Conservation (phyloP, 352 stramenopile genomes). For the Pythium volutum region DNA sequence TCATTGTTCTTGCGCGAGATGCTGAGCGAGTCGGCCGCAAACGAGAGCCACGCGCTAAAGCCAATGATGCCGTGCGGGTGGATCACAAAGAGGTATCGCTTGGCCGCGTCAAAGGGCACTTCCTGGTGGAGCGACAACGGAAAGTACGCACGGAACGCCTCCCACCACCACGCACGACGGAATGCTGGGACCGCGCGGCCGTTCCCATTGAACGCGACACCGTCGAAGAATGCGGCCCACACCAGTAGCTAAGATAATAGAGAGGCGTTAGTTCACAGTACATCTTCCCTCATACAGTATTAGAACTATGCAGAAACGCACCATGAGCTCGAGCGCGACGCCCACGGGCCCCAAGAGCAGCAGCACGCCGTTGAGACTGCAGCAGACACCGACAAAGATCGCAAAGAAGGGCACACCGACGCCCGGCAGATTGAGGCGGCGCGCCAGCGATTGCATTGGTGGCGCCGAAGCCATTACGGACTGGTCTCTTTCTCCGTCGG, state of each 20-base stretch:
- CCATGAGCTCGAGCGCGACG: constrained; percentile 25
- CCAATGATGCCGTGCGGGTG: constrained; percentile 55
- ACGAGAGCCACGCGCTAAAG: constrained; percentile 44
- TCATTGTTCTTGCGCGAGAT: constrained; percentile 36
- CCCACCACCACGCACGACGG: constrained; percentile 40
- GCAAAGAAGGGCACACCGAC: constrained; percentile 23
- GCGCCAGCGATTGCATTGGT: constrained; percentile 15
- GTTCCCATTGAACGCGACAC: constrained; percentile 40
- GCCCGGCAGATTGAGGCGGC: constrained; percentile 15
- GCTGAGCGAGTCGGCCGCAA: constrained; percentile 35
- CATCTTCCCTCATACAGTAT: not conserved
- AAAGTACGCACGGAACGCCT: constrained; percentile 40
- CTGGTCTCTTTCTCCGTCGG: too few relatives aligned
- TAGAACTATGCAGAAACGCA: constrained; percentile 2
- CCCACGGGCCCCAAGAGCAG: constrained; percentile 28
- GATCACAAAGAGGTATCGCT: constrained; percentile 43
- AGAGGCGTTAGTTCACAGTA: not conserved
- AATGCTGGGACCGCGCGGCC: constrained; percentile 30
- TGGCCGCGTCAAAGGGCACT: constrained; percentile 30
- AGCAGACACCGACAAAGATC: constrained; percentile 12
- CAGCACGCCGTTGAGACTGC: constrained; percentile 28
- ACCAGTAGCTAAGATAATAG: constrained; percentile 27
- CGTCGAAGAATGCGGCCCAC: constrained; percentile 34
- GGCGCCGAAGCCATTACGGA: too few relatives aligned
- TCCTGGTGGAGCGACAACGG: constrained; percentile 39